phyloP scores from a whole-genome alignment of 768 basidiomycete genomes.

The Chlorophyllum brunneum region DNA sequence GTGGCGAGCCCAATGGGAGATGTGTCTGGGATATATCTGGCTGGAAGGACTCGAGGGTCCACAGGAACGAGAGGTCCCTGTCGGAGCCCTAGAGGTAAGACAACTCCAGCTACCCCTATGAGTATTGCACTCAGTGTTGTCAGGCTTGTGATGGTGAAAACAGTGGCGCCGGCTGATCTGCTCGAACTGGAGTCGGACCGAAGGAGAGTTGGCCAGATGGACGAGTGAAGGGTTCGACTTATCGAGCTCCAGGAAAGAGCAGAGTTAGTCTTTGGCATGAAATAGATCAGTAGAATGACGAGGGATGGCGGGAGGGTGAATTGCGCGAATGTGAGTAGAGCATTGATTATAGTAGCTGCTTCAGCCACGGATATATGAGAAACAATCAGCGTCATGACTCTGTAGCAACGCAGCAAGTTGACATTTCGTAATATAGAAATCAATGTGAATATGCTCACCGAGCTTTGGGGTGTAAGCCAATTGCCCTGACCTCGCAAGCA shows the following conservation, averaged over 20 bases:
- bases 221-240: constrained; percentile 17
- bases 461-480: no score
- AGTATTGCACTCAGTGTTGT: not conserved
- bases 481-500: no score
- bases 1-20: constrained; percentile 20
- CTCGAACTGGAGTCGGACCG: constrained; percentile 12
- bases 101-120: constrained; percentile 18
- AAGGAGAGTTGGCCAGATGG: constrained; percentile 20
- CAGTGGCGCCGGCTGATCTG: constrained; percentile 5
- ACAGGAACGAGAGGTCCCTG: constrained; percentile 11
- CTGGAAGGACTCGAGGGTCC: not conserved
- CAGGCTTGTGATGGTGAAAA: not conserved
- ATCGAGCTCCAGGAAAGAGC: constrained; percentile 21
- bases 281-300: constrained; percentile 18
- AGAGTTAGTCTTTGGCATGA: constrained; percentile 15
- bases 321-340: constrained; percentile 17
- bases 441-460: no score
- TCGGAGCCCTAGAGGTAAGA: constrained; percentile 20
- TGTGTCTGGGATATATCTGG: constrained; percentile 16
- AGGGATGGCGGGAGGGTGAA: constrained; percentile 18
- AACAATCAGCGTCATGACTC: no score
- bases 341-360: constrained; percentile 21
- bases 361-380: constrained; percentile 18
- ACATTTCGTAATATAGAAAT: no score
- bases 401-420: no score